Evolutionary conservation across 805 yeast genomes (phyloP), one percentile per base, ranked within the genome.

Genomic region (Candida silvatica): DNA sequence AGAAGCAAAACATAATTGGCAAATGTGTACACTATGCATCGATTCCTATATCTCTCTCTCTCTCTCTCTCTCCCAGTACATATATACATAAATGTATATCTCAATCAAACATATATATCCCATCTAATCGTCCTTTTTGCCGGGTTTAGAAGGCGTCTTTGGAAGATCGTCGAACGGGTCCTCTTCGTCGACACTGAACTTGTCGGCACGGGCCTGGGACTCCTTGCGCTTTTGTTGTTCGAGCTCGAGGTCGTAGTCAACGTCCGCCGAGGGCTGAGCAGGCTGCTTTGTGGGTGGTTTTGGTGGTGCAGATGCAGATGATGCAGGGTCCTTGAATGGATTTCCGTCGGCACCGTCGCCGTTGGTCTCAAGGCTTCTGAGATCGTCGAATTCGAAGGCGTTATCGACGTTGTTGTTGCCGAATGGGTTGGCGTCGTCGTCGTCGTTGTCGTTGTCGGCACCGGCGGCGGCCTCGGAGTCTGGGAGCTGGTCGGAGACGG

Each of bases 401-500:
- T 22, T 22, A 12, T 22, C 24, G n/a, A n/a, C n/a, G n/a, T n/a
- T n/a, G 45, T 73, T 79, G 33, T 67, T 67, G n/a, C 73, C 76
- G 35, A 45, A 56, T 8, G 24, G 24, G 24, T 22, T 12, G 7
- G 24, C 12, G 28, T 59, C 58, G 15, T 52, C 59, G 34, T 51
- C 41, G 31, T 51, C 53, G 9, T 52, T 40, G n/a, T 44, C 43
- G 32, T 46, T 46, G 19, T 49, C 47, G 5, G 48, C 47, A 29
- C 74, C 87, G 9, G 72, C 82, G 25, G 72, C 78, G 38, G 68
- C 70, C 42, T 80, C 84, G 20, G 48, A 41, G 6, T 52, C 81
- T 44, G 95, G 92, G 30, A 92, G 66, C 61, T 92, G 97, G 35
- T 86, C 85, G 2, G 96, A 84, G 42, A 88, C 88, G 9, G 97